Base-by-base conservation (phyloP, 805 yeast species). In the Starmerella sirachaensis region DNA sequence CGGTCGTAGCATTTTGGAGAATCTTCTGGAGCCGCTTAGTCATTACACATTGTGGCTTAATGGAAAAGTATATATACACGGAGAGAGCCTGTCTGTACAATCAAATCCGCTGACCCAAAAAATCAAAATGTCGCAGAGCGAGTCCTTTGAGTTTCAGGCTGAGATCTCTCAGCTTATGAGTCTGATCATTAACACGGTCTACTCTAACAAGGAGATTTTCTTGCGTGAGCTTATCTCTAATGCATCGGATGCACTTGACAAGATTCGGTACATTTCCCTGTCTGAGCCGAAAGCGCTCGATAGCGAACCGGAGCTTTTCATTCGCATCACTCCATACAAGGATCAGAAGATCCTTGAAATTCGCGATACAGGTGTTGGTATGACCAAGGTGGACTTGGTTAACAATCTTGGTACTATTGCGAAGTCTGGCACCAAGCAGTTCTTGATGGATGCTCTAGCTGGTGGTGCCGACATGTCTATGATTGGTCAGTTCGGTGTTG, bases 401-500 rank as follows among this genome's bases (percentile, higher is more conserved):
- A 91, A 93, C 78, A 91, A 91, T 73, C 81, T 91, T 66, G 99
- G 99, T 79, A 91, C 97, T 52, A 91, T 91, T 62, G 99, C 99
- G 61, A 91, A 91, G 71, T 91, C 99, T 52, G 99, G 99, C 70
- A 91, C 99, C 56, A 91, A 91, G 72, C 84, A 94, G 55, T 91
- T 91, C 67, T 45, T 58, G 25, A 91, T 91, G 98, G 98, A 91
- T 71, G 98, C 98, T 52, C 74, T 93, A 52, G 79, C 94, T 51
- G 97, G 96, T 50, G 98, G 98, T 70, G 98, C 99, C 46, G 99
- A 91, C 65, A 96, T 91, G 48, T 86, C 97, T 50, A 91, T 91
- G 98, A 91, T 91, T 70, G 99, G 99, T 76, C 98, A 91, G 72
- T 91, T 91, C 72, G 99, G 99, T 85, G 98, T 91, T 56, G 99